Percentiles rank a stretch among this genome's conserved stretches.
Conservation (phyloP, 2,329 filamentous ascomycete genomes). For the Phyllosticta citriasiana region DNA sequence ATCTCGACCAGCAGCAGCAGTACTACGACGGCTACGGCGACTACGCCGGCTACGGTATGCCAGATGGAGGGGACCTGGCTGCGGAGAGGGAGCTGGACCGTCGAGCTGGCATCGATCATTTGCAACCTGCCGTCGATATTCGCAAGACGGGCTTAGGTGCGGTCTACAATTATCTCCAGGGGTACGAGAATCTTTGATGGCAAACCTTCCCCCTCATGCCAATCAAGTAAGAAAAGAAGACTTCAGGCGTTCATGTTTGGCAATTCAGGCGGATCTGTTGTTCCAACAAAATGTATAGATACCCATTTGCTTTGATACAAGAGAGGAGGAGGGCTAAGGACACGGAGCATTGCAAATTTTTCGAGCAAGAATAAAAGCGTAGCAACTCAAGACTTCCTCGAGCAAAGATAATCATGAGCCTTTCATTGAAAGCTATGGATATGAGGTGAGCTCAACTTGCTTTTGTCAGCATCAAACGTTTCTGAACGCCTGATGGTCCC, state of each 20-base stretch:
- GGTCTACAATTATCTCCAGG: slow-evolving; percentile 5
- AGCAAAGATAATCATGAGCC: too few species aligned
- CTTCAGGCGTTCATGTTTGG: background rate
- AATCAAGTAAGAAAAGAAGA: background rate
- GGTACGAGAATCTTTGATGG: too few species aligned
- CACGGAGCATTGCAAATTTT: background rate
- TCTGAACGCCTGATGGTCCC: too few species aligned
- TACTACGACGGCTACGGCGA: background rate
- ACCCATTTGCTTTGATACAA: background rate
- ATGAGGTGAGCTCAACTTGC: too few species aligned
- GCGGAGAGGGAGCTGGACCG: slow-evolving; percentile 8
- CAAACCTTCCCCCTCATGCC: background rate
- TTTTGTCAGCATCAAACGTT: too few species aligned
- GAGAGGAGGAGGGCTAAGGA: background rate
- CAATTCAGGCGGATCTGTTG: background rate
- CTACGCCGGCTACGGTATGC: background rate
- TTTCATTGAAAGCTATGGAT: too few species aligned
- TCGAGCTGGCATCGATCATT: slow-evolving; percentile 1
- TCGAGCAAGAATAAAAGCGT: background rate
- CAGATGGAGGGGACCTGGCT: slow-evolving; percentile 1
- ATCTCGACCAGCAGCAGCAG: slow-evolving; percentile 11
- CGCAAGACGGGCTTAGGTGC: background rate
- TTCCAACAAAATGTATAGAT: background rate
- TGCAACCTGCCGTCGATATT: background rate
- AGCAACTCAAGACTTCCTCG: background rate